Evolutionary conservation across 305 asterid genomes (phyloP), one percentile per base, ranked within the genome.

Genomic region (Salvia sclarea): DNA sequence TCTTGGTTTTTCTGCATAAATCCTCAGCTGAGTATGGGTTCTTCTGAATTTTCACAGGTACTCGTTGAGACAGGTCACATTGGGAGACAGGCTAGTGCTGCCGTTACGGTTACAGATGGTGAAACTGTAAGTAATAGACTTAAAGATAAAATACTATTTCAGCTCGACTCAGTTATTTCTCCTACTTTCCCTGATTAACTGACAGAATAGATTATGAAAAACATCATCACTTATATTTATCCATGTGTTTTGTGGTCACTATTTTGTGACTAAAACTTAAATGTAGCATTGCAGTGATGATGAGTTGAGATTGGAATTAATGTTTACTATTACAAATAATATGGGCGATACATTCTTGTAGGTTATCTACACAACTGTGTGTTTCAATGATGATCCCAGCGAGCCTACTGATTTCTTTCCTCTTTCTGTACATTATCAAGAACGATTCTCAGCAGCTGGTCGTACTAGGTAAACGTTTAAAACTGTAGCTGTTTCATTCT

Each of bases 381-480:
- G 98, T 82, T 64, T 91, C 82, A 79, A 88, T 67, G 99, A 94
- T 77, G 88, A 76, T 79, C 97, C 96, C 30, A 84, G 90, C 31
- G 99, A 94, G 85, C 98, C 99, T 75, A 85, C 96, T 59, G 99
- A 91, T 78, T 94, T 94, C 82, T 94, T 87, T 75, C 99, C 99
- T 52, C 88, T 94, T 52, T 84, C 87, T 75, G 99, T 94, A 59
- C 58, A 91, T 79, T 91, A 91, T 83, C 98, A 94, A 91, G 96
- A 94, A 81, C 85, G 93, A 41, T 91, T 94, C 78, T 94, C 97
- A 41, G 98, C 99, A 58, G 98, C 96, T 74, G 99, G 99, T 73
- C 85, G 94, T 66, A 94, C 99, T 9, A 90, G 96, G 98, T 86
- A 69, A 74, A 59, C 35, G 33, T 44, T 35, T 8, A 20, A 44